Evolutionary conservation across 2,329 filamentous ascomycete genomes (phyloP), one percentile per base, ranked within the genome.

Genomic region (Tolypocladium cylindrosporum): DNA sequence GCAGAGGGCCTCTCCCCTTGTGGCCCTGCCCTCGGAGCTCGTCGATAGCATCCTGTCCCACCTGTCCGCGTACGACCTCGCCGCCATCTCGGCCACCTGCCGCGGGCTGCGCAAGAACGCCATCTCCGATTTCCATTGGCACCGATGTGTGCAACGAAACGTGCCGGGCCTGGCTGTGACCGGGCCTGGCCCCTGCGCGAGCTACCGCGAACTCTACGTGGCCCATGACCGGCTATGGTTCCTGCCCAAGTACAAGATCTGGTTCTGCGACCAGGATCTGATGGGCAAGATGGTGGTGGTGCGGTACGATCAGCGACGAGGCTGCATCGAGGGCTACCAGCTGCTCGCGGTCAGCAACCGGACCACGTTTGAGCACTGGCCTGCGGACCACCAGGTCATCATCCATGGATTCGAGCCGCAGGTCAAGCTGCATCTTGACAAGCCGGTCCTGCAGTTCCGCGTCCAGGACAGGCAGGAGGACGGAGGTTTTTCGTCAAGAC

Each of bases 191-290:
- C 86, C 87, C 8, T 86, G 81, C 65, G 64, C 74, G 2, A 85
- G 79, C 31, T 96, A 86, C 72, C 83, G 83, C 58, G 80, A 88
- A 34, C 81, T 96, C 2, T 96, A 89, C 69, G 75, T 80, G 48
- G 79, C 85, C 24, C 89, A 94, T 68, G 82, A 94, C 62, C 87
- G 88, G 0, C 84, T 87, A 65, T 97, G 92, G 92, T 96, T 96
- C 66, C 77, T 97, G 1, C 79, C 89, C 0, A 84, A 82, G 55
- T 79, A 89, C 68, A 92, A 89, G 71, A 77, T 97, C 62, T 97
- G 92, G 92, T 93, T 96, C 67, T 83, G 85, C 59, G 90, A 96
- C 70, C 80, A 78, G 2, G 81, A 86, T 37, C 79, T 90, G 54
- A 86, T 82, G 1, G 92, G 92, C 0, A 88, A 88, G 68, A 72